phyloP scores from a whole-genome alignment of 352 stramenopile species.

The Globisporangium nodosum region DNA sequence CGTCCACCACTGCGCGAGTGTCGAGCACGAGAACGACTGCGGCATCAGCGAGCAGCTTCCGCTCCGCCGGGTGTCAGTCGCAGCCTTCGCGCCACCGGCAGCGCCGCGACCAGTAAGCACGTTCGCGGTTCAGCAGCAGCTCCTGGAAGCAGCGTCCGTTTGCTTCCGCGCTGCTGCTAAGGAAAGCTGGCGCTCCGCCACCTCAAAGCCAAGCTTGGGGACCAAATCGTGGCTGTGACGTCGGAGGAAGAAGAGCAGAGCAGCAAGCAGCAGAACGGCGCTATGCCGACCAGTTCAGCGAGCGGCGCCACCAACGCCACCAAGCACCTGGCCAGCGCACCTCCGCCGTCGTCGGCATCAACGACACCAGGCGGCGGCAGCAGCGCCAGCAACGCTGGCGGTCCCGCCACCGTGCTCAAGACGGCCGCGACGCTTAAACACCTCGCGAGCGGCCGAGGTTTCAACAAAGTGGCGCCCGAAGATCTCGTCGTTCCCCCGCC shows the following conservation, averaged over 20 bases:
- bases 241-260: slow-evolving; percentile 20
- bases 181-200: slow-evolving; percentile 37
- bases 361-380: not conserved
- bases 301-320: slow-evolving; percentile 10
- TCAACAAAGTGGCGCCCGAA: slow-evolving; percentile 68
- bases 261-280: slow-evolving; percentile 9
- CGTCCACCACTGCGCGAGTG: too few relatives aligned
- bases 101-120: too few relatives aligned
- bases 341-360: slow-evolving; percentile 7
- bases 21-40: too few relatives aligned
- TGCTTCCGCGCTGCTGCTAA: not conserved
- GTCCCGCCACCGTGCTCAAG: slow-evolving; percentile 28
- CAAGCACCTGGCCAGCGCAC: slow-evolving; percentile 10
- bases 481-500: slow-evolving; percentile 27
- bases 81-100: too few relatives aligned
- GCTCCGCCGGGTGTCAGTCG: too few relatives aligned
- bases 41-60: too few relatives aligned
- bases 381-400: slow-evolving; percentile 1
- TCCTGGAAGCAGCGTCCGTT: not conserved
- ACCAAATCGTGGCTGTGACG: slow-evolving; percentile 27
- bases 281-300: slow-evolving; percentile 26
- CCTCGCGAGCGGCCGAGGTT: slow-evolving; percentile 36
- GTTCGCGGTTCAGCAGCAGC: not conserved
- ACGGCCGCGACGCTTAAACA: slow-evolving; percentile 26
- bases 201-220: slow-evolving; percentile 32